Conservation (phyloP, 129 eudicot genomes). For the Escallonia rubra region DNA sequence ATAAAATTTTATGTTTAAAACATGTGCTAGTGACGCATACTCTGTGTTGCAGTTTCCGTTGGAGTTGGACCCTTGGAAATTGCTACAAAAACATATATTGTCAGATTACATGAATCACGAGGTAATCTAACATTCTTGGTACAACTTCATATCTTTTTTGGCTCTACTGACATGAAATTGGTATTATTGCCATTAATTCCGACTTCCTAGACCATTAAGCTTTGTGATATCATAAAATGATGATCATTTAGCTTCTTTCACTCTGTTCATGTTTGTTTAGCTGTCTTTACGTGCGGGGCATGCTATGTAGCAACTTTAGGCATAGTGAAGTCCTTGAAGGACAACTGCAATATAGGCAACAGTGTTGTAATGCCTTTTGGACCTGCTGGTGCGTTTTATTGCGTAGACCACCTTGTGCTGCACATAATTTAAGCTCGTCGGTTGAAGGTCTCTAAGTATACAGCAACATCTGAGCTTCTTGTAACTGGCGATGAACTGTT, state of each 20-base stretch:
- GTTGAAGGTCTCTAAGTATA: no score
- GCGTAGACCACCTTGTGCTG: no score
- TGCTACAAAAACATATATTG: conserved; percentile 64
- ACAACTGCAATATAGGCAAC: background rate
- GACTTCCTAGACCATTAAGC: no score
- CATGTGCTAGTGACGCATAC: conserved; percentile 15
- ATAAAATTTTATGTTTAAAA: background rate
- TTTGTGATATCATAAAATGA: no score
- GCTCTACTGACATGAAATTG: background rate
- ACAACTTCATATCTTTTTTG: background rate
- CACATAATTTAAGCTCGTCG: no score
- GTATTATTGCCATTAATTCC: background rate
- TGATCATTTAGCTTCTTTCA: no score
- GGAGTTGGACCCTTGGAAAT: conserved; percentile 90
- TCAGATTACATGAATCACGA: conserved; percentile 79
- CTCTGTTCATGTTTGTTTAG: background rate
- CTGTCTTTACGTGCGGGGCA: background rate
- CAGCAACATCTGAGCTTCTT: no score
- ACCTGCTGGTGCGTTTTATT: no score
- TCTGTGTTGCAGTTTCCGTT: conserved; percentile 60
- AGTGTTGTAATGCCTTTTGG: no score
- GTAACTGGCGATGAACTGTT: no score
- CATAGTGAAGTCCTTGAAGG: background rate
- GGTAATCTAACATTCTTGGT: conserved; percentile 34
- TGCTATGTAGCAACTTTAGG: background rate